These are phyloP conservation scores for Tilletia setariae DNA, from an alignment of 1,284 basidiomycete genomes.

Conservation along the genomic window DNA sequence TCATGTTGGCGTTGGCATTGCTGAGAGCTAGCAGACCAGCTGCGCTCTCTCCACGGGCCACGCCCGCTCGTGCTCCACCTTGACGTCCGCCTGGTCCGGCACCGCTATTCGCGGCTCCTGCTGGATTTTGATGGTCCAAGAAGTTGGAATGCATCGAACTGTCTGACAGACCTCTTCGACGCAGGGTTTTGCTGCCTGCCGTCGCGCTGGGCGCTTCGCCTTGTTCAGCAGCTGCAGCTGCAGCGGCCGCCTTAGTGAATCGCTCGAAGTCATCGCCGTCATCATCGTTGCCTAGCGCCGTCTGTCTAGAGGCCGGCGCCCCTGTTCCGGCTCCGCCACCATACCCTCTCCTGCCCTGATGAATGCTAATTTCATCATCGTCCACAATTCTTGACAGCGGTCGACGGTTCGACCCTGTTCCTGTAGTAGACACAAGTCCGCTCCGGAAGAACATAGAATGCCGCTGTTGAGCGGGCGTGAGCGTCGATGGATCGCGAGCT, in stretches of 20 bases:
- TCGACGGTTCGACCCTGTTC: neutral
- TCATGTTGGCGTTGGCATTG: constrained; percentile 16
- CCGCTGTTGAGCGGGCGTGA: neutral
- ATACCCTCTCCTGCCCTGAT: constrained; percentile 24
- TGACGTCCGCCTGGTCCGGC: neutral
- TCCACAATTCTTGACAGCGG: constrained; percentile 39
- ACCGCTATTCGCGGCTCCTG: neutral
- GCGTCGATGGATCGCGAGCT: no score
- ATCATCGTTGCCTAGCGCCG: constrained; percentile 22
- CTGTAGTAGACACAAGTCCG: neutral
- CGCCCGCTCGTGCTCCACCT: neutral
- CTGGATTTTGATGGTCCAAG: constrained; percentile 32
- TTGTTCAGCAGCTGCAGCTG: neutral
- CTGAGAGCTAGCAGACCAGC: constrained; percentile 1
- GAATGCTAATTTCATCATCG: constrained; percentile 45
- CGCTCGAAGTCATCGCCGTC: constrained; percentile 23
- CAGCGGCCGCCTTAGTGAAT: neutral
- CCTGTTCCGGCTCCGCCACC: neutral
- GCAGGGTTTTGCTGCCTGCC: constrained; percentile 26
- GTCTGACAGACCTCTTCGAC: constrained; percentile 46
- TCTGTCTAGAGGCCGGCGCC: neutral
- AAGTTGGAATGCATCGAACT: constrained; percentile 48
- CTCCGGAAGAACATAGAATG: constrained; percentile 13
- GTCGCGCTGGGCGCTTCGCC: neutral
- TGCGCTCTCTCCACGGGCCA: neutral